Base-by-base conservation (phyloP, 2,329 filamentous ascomycete species). In the Mollisia scopiformis region DNA sequence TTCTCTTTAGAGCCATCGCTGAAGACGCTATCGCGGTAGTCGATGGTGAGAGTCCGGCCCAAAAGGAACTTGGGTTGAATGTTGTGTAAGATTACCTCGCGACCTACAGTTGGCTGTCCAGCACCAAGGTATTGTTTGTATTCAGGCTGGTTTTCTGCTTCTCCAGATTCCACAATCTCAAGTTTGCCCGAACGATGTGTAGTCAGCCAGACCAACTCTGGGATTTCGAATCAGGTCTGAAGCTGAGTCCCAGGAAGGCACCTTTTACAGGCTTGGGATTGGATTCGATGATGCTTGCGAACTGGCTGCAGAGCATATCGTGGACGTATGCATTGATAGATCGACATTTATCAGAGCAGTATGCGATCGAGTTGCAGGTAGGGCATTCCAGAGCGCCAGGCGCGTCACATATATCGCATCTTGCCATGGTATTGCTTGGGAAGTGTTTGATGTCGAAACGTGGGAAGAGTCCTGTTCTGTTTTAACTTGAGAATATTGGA, bases 291-390 rank as follows among this genome's bases (percentile, higher is more conserved):
- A 57, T 37, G 5, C 39, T 2, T 4, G 28, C 2, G 8, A 57
- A 16, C 1, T 16, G 21, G n/a, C 23, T 11, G 55, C 43, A 57
- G 13, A 50, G 16, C 5, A 56, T 13, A 13, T 49, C 19, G 55
- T 57, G 43, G 0, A 47, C 25, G 31, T 19, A 1, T 27, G 27
- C 31, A 8, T 57, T 46, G 6, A 30, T 28, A 10, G 4, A 25
- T 16, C 49, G 30, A 35, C 55, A 57, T 46, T 31, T 33, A 14
- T n/a, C 11, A 16, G 43, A 57, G 23, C 55, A 57, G 31, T 57
- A 57, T 14, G 47, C 55, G 5, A 47, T 47, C 27, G 43, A 57
- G 1, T 35, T 25, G 55, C 55, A 57, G 21, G 31, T 21, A 11
- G 23, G 3, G 23, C 55, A 57, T 14, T 50, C 25, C 7, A 3